Evolutionary conservation across 495 filamentous ascomycete genomes (phyloP).

Genomic region (Xylaria palmicola): DNA sequence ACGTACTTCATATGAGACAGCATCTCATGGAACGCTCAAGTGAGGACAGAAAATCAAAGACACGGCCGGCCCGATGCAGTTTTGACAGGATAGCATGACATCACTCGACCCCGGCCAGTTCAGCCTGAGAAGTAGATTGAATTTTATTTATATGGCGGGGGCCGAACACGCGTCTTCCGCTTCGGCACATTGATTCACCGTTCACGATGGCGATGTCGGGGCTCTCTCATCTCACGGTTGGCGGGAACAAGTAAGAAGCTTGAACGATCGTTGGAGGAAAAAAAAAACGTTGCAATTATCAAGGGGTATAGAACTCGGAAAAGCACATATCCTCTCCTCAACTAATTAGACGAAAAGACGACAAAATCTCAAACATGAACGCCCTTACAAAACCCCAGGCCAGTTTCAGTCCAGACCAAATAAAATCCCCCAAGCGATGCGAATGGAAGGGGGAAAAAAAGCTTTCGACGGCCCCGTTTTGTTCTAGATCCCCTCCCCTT

Average conservation of each 20-base stretch:
- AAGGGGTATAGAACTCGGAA: constrained; percentile 19
- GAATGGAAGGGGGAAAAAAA: no score
- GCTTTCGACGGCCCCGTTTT: not conserved
- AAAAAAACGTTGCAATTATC: constrained; percentile 10
- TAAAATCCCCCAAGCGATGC: not conserved
- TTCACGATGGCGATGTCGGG: no score
- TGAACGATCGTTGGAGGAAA: no score
- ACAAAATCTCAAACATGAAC: not conserved
- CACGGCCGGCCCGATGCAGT: not conserved
- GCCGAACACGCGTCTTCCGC: not conserved
- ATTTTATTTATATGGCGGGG: not conserved
- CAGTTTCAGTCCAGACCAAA: not conserved
- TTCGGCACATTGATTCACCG: constrained; percentile 6
- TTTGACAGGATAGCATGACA: not conserved
- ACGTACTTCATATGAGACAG: not conserved
- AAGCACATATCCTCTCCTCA: constrained; percentile 4
- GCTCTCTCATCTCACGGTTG: no score
- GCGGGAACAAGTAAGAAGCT: not conserved
- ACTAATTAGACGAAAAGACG: not conserved
- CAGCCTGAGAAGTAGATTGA: not conserved
- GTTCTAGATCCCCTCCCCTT: constrained; percentile 2
- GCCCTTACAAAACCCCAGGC: not conserved
- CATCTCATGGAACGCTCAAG: no score
- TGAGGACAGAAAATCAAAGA: not conserved
- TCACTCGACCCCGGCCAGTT: constrained; percentile 4